Conservation (phyloP, 176 grass and related monocot species). For the Oryza coarctata region DNA sequence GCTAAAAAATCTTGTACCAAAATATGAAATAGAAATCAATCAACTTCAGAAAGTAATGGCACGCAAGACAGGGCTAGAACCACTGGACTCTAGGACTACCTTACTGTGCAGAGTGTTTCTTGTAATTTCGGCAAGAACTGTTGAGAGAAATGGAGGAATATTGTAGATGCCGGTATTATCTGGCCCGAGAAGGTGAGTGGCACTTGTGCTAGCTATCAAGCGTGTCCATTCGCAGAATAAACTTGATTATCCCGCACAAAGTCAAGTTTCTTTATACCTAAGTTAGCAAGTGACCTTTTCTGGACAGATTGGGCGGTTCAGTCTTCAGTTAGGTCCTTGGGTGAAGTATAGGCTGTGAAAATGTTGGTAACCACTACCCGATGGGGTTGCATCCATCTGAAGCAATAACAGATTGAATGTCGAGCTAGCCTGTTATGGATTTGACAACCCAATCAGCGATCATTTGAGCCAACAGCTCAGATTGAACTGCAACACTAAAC, state of each 20-base stretch:
- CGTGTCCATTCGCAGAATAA: background rate
- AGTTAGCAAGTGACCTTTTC: background rate
- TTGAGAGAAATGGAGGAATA: background rate
- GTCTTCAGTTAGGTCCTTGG: background rate
- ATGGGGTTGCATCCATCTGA: background rate
- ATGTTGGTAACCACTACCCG: background rate
- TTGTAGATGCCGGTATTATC: background rate
- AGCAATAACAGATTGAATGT: background rate
- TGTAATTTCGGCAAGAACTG: background rate
- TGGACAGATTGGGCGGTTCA: background rate
- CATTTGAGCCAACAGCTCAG: background rate
- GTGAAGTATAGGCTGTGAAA: background rate
- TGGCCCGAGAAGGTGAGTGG: constrained; percentile 2
- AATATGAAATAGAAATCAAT: background rate
- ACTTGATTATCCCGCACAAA: background rate
- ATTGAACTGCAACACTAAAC: background rate
- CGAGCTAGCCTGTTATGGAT: background rate
- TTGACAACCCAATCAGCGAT: background rate
- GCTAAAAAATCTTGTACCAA: background rate
- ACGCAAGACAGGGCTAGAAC: constrained; percentile 3
- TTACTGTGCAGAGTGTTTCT: background rate
- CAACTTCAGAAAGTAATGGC: background rate
- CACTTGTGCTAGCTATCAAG: background rate
- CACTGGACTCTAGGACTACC: background rate
- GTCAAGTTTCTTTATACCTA: background rate